Conservation (phyloP, 208 protist genomes). For the Leptomonas seymouri region DNA sequence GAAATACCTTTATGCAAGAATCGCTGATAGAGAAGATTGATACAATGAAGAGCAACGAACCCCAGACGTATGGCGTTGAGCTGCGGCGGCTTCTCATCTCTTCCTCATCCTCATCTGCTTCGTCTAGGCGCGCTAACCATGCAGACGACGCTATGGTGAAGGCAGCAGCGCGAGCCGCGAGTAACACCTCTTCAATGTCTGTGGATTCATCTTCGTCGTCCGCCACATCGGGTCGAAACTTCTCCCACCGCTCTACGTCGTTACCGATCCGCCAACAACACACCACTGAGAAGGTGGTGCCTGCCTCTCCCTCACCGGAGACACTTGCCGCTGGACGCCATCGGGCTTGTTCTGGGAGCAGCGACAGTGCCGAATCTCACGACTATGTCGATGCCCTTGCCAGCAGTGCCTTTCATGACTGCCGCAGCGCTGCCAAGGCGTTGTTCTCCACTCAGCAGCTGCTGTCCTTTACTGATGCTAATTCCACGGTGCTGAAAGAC, state of each 20-base stretch:
- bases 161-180: too few species aligned
- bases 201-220: neutral
- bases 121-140: neutral
- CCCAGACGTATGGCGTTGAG: neutral
- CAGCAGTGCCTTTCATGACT: constrained; percentile 40
- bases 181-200: constrained; percentile 5
- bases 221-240: constrained; percentile 11
- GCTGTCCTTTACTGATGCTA: constrained; percentile 5
- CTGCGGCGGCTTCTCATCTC: constrained; percentile 16
- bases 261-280: neutral
- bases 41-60: neutral
- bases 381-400: constrained; percentile 25
- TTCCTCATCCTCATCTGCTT: neutral
- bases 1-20: too few species aligned
- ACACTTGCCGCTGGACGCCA: neutral
- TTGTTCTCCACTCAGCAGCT: neutral
- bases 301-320: neutral
- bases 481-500: neutral
- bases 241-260: constrained; percentile 10
- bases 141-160: neutral
- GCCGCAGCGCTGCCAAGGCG: constrained; percentile 18
- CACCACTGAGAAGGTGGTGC: constrained; percentile 8
- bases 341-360: constrained; percentile 3
- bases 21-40: too few species aligned
- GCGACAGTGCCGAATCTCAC: constrained; percentile 21